These are phyloP conservation scores for Lepiota brunneoincarnata DNA, from an alignment of 768 basidiomycete species.

Conservation along the genomic window DNA sequence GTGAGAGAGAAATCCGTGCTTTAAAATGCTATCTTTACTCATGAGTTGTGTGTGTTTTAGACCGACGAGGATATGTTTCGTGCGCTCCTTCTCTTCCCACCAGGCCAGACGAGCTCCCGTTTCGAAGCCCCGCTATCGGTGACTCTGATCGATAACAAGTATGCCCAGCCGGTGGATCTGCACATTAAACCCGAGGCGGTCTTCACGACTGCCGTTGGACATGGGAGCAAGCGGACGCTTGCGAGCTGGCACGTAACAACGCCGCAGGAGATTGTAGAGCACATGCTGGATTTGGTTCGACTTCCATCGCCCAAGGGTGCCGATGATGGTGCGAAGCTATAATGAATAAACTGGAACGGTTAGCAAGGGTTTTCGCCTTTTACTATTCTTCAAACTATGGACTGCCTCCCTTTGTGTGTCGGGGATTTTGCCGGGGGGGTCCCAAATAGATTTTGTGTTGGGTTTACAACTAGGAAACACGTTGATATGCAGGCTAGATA, in stretches of 20 bases:
- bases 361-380: neutral
- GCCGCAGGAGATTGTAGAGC: constrained; percentile 82
- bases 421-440: too few species aligned
- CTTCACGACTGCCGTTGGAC: constrained; percentile 94
- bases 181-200: constrained; percentile 64
- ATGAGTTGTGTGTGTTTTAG: constrained; percentile 31
- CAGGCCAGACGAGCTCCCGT: constrained; percentile 38
- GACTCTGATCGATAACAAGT: constrained; percentile 46
- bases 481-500: too few species aligned
- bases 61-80: constrained; percentile 99
- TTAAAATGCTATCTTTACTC: neutral
- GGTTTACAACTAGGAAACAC: too few species aligned
- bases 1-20: constrained; percentile 30
- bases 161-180: constrained; percentile 52
- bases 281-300: constrained; percentile 64
- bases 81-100: constrained; percentile 64
- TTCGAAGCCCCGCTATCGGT: constrained; percentile 61
- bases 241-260: constrained; percentile 92
- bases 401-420: neutral
- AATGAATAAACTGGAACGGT: neutral
- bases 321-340: constrained; percentile 7
- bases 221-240: constrained; percentile 83
- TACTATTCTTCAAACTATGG: neutral
- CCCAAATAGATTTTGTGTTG: too few species aligned
- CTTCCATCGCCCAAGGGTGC: constrained; percentile 6